Evolutionary conservation across 768 basidiomycete species (phyloP).

Genomic region (Pleurotus pulmonarius): DNA sequence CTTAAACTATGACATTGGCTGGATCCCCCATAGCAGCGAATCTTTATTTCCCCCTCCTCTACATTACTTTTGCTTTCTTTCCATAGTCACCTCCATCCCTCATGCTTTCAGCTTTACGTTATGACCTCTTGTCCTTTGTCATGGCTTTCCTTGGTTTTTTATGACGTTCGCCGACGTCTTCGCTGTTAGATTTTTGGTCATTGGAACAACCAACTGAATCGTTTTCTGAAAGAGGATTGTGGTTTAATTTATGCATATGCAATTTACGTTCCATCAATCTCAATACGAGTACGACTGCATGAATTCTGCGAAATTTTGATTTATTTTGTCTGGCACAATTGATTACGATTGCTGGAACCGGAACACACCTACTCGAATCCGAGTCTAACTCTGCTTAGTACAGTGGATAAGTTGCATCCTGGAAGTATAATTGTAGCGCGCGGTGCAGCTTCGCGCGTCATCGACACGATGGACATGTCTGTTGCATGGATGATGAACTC

Average conservation of each 20-base stretch:
- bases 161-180: background rate
- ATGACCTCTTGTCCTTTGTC: background rate
- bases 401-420: too few species aligned
- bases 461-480: too few species aligned
- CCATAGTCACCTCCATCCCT: background rate
- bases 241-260: conserved; percentile 7
- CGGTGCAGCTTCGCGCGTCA: too few species aligned
- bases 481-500: too few species aligned
- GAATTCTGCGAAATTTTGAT: too few species aligned
- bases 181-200: conserved; percentile 6
- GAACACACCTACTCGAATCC: too few species aligned
- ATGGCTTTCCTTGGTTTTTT: background rate
- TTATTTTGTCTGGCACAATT: too few species aligned
- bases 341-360: too few species aligned
- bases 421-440: too few species aligned
- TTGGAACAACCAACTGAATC: background rate
- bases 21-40: background rate
- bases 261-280: background rate
- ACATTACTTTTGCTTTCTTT: conserved; percentile 1
- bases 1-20: conserved; percentile 63
- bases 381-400: too few species aligned
- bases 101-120: conserved; percentile 1
- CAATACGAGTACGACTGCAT: too few species aligned
- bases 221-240: background rate
- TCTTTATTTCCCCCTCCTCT: conserved; percentile 11